Evolutionary conservation across 352 stramenopile species (phyloP), one percentile per base, ranked within the genome.

Genomic region (Thalassiosira pacifica): DNA sequence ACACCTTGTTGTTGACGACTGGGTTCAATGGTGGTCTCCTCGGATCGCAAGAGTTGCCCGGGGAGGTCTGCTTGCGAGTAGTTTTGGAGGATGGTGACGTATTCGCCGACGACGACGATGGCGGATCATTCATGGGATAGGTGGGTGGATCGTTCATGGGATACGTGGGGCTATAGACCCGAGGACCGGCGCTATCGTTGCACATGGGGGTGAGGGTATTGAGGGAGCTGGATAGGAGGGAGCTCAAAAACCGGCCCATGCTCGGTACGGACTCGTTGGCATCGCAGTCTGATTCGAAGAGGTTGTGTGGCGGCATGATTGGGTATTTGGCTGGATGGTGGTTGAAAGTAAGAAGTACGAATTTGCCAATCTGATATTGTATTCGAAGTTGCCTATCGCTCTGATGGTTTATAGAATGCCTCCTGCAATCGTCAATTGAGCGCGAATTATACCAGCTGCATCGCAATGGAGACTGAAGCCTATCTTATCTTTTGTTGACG

Each of bases 181-280:
- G 76, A 2, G 24, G 8, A 19, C 19, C 34, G n/a, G 57, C 16
- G 31, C 32, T 82, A 57, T 68, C 61, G 45, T 60, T 69, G 45
- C 65, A 87, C n/a, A 79, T 53, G 26, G 55, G 24, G n/a, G 24
- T 45, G 3, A 70, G 37, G 18, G 71, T 60, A 57, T 79, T 79
- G 40, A 82, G 77, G 18, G 79, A 87, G 22, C 31, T 74, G 6
- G 64, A 59, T 3, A 87, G 31, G 24, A 87, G 32, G 34, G 72
- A 69, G 27, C 79, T 53, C 29, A 87, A 71, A 29, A 87, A 53
- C 11, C 31, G 40, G n/a, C 64, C 55, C 53, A 82, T 82, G 79
- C n/a, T n/a, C n/a, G n/a, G n/a, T n/a, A n/a, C n/a, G n/a, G n/a
- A n/a, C n/a, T 26, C 75, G 19, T 75, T 71, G 22, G 64, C 18